These are phyloP conservation scores for Dichotomopilus funicola DNA, from an alignment of 2,329 filamentous ascomycete genomes.

Conservation along the genomic window DNA sequence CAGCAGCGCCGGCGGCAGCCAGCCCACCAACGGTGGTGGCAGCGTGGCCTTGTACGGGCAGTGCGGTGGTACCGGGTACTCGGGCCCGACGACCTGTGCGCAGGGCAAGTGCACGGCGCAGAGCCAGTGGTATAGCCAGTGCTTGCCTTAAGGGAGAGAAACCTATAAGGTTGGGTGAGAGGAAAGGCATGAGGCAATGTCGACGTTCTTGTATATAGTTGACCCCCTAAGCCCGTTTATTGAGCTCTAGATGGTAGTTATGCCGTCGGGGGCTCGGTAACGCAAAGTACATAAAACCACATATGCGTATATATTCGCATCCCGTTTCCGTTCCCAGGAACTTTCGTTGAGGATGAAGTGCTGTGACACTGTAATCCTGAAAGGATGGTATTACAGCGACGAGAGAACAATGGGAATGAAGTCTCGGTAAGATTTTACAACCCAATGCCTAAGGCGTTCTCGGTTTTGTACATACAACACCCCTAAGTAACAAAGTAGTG, in stretches of 20 bases:
- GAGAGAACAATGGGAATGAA: no score
- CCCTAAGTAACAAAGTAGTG: no score
- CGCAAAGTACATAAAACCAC: conserved; percentile 1
- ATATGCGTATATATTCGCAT: not conserved
- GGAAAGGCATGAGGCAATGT: no score
- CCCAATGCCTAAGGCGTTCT: no score
- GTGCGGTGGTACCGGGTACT: conserved; percentile 23
- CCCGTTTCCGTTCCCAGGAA: not conserved
- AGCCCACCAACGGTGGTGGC: conserved; percentile 1
- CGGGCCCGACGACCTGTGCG: conserved; percentile 20
- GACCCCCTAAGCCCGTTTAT: not conserved
- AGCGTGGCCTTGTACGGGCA: conserved; percentile 19
- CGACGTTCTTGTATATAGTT: conserved; percentile 4
- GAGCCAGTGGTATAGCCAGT: conserved; percentile 23
- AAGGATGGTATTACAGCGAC: no score
- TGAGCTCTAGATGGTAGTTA: not conserved
- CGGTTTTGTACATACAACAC: no score
- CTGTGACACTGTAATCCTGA: no score
- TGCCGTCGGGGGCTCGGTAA: no score
- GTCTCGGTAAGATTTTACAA: no score
- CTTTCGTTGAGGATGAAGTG: no score
- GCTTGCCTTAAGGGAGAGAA: conserved; percentile 4
- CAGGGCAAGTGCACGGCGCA: conserved; percentile 20
- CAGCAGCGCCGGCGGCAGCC: not conserved
- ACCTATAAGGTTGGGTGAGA: not conserved